Evolutionary conservation across 257 asterid genomes (phyloP).

Genomic region (Dorcoceras hygrometricum): DNA sequence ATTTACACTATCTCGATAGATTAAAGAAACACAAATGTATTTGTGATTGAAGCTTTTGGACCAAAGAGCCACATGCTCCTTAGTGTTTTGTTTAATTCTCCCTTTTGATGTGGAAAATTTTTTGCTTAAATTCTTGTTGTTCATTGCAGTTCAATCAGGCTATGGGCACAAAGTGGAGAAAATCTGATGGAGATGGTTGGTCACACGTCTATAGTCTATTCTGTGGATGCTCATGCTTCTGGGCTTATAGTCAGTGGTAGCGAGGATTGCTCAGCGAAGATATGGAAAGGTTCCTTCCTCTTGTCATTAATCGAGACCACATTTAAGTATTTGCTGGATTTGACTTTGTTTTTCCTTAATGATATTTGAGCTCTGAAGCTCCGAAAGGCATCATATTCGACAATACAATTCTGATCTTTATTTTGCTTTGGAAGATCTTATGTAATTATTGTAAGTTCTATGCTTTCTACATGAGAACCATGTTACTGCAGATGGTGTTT

Average conservation of each 20-base stretch:
- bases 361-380: not conserved
- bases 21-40: too few species aligned
- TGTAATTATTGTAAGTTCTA: constrained; percentile 18
- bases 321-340: constrained; percentile 11
- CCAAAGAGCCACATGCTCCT: not conserved
- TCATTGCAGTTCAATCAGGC: constrained; percentile 70
- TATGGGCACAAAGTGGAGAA: constrained; percentile 88
- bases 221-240: constrained; percentile 83
- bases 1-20: too few species aligned
- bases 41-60: not conserved
- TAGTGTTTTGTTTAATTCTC: constrained; percentile 5
- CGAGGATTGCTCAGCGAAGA: constrained; percentile 87
- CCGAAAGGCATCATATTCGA: not conserved
- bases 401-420: not conserved
- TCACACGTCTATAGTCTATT: constrained; percentile 84
- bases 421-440: constrained; percentile 12
- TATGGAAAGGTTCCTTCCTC: constrained; percentile 81
- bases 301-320: constrained; percentile 5
- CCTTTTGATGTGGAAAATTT: constrained; percentile 6
- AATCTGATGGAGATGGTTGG: constrained; percentile 95
- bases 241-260: constrained; percentile 95
- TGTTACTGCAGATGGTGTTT: constrained; percentile 77
- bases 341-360: constrained; percentile 8
- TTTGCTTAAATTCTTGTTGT: constrained; percentile 28
- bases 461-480: constrained; percentile 20